Conservation (phyloP, 345 rosid species). For the Psidium guajava region DNA sequence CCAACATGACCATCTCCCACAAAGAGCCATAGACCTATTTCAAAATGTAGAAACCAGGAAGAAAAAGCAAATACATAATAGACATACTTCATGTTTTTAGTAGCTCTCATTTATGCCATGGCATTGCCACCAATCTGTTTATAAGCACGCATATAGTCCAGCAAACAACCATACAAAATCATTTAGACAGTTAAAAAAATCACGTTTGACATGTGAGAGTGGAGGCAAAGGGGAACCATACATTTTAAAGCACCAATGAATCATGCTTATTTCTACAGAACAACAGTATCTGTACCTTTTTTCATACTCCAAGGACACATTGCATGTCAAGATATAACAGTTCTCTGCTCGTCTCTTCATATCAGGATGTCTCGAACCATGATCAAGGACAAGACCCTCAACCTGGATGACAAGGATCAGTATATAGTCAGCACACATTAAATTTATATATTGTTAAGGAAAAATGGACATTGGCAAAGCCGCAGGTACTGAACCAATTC, state of each 20-base stretch:
- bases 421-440: background rate
- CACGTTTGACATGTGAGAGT: background rate
- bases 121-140: background rate
- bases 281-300: constrained; percentile 47
- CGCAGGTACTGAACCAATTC: background rate
- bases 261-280: background rate
- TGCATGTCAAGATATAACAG: constrained; percentile 88
- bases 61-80: background rate
- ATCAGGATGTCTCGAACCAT: constrained; percentile 98
- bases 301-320: constrained; percentile 90
- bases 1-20: background rate
- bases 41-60: background rate
- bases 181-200: background rate
- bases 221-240: background rate
- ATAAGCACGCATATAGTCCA: background rate
- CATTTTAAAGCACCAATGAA: background rate
- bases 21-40: background rate
- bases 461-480: background rate
- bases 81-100: background rate
- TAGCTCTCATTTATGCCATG: background rate
- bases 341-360: constrained; percentile 97
- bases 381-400: constrained; percentile 97
- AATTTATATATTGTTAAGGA: background rate
- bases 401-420: constrained; percentile 25
- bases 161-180: background rate